Evolutionary conservation across 1,139 yeast species (phyloP), one percentile per base, ranked within the genome.

Genomic region (Yamadazyma songkhlaensis): DNA sequence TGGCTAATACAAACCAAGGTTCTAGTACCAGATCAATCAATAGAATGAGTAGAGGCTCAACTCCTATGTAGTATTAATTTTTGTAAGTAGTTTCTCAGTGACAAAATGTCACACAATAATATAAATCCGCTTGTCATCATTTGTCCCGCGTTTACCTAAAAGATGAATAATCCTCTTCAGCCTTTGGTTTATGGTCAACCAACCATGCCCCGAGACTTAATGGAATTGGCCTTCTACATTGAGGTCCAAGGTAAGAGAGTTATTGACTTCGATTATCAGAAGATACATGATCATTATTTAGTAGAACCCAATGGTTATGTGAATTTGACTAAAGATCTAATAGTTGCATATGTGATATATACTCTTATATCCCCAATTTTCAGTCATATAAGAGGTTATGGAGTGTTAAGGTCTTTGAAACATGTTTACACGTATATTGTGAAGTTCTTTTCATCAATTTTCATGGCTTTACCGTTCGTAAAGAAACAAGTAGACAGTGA

Each of bases 401-500:
- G 82, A 2, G 6, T 64, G 0, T 14, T 62, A 7, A 58, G 59
- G 8, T 49, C 64, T 1, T 10, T 55, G n/a, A 35, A 41, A 7
- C 17, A 30, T 4, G 22, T 20, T 4, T 32, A 31, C 11, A 20
- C 29, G n/a, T 14, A 2, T 9, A 12, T 39, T 1, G 20, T 35
- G 10, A 60, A 53, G 31, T 30, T 36, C 2, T 21, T 62, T 0
- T 72, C 75, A 44, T 40, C 42, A 11, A 26, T 59, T 13, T 31
- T 81, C 3, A 57, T 81, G 40, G 50, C 59, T 2, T 55, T 81
- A 3, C 90, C 94, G 1, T 71, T 78, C 0, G 47, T 84, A 25
- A 74, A 66, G 42, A 51, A 60, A 3, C 78, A 78, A 51, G 80
- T 87, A 4, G 81, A 83, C 31, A 51, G 58, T 13, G 92, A 89